These are phyloP conservation scores for Terana coerulea DNA, from an alignment of 768 basidiomycete species.

Conservation along the genomic window DNA sequence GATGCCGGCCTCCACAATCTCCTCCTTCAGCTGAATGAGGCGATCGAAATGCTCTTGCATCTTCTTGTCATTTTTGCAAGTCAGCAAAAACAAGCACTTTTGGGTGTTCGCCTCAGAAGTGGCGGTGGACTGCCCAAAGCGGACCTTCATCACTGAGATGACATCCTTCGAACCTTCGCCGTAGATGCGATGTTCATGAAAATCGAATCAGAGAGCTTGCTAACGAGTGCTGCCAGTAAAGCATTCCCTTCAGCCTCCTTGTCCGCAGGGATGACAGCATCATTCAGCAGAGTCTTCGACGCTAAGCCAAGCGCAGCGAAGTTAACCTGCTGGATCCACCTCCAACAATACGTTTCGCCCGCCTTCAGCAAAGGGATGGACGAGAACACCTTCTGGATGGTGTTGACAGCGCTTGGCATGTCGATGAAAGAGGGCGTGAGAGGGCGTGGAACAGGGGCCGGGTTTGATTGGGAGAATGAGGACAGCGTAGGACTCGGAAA, in stretches of 20 bases:
- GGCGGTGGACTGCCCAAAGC: constrained; percentile 2
- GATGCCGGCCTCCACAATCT: neutral
- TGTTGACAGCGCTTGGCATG: too few species aligned
- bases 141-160: neutral
- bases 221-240: neutral
- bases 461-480: too few species aligned
- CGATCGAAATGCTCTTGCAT: constrained; percentile 1
- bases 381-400: too few species aligned
- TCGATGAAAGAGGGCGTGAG: too few species aligned
- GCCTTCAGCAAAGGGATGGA: neutral
- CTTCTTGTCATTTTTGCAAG: neutral
- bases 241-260: too few species aligned
- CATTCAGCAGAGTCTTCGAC: neutral
- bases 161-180: neutral
- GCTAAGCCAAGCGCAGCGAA: neutral
- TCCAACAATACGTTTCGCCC: neutral
- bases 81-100: neutral
- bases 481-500: too few species aligned
- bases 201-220: neutral
- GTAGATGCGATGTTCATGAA: neutral
- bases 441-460: too few species aligned
- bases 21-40: neutral
- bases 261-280: neutral
- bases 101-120: neutral
- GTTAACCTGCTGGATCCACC: neutral